Base-by-base conservation (phyloP, 2,329 filamentous ascomycete species). In the Shiraia bambusicola region DNA sequence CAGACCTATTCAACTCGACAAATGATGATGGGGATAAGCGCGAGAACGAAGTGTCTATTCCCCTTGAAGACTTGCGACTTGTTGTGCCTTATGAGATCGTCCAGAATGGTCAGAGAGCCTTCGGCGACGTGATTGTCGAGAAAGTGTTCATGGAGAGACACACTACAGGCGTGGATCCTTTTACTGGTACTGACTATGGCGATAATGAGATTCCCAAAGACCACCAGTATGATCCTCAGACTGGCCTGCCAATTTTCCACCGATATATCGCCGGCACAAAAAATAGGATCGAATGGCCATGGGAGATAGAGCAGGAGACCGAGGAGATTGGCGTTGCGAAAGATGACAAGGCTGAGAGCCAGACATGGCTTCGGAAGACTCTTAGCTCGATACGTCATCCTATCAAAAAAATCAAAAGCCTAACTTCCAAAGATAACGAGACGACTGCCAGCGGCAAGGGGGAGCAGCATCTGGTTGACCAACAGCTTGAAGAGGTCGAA, bases 11-110 rank as follows among this genome's bases (percentile, higher is more conserved):
- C 52, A 47, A 42, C 31, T 27, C 29, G 3, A 42, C 35, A 15
- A 35, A 22, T 10, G 46, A 38, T 56, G 61, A 48, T 65, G 72
- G 60, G 67, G 44, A 56, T 71, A 67, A 77, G 43, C 69, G 76
- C 32, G 75, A 56, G 59, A 63, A 76, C 42, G 74, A 78, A 56
- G 64, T 80, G 37, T 74, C 82, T 24, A 67, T 95, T 24, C 77
- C 86, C 39, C 76, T 94, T 59, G 78, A 80, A 25, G 76, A 87
- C 47, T 76, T 97, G 50, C 87, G 88, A 42, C 87, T 96, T 25
- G 88, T 97, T 34, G 82, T 88, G 62, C 83, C 88, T 15, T 74
- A 59, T 38, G 53, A 94, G 39, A 75, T 76, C 12, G 47, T 43
- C 7, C 40, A 45, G 17, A 39, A 45, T 35, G 81, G 93, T 65